Percentiles rank a stretch among this genome's conserved stretches.
These are phyloP conservation scores for Leishmania gerbilli DNA, from an alignment of 208 protist species.

Conservation along the genomic window DNA sequence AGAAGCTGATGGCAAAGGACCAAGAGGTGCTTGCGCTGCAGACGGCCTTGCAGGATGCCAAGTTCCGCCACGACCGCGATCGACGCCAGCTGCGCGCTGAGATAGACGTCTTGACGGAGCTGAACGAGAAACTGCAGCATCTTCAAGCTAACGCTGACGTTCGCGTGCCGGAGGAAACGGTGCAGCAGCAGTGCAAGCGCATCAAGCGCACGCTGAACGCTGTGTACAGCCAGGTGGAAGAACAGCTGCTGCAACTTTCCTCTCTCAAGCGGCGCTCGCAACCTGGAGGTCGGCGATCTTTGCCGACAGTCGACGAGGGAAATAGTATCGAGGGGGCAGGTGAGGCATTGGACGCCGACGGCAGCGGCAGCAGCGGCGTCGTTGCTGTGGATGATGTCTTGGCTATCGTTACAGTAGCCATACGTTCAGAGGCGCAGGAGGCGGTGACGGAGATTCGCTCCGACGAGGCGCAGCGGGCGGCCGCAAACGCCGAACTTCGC, in stretches of 20 bases:
- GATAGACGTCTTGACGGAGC: conserved; percentile 47
- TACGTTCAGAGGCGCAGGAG: conserved; percentile 38
- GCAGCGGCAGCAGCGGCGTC: background rate
- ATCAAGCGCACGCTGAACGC: conserved; percentile 61
- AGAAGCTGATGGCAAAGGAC: conserved; percentile 39
- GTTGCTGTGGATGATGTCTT: conserved; percentile 44
- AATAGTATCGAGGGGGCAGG: background rate
- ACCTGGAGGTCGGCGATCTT: background rate
- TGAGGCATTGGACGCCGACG: background rate
- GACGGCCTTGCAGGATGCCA: conserved; percentile 42
- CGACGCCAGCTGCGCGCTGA: conserved; percentile 51
- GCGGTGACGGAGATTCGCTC: conserved; percentile 47
- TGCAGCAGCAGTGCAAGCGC: conserved; percentile 40
- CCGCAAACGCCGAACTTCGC: conserved; percentile 23
- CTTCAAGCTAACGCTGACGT: conserved; percentile 28
- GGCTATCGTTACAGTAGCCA: conserved; percentile 34
- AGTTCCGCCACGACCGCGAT: conserved; percentile 45
- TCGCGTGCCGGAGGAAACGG: conserved; percentile 28
- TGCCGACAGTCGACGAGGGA: background rate
- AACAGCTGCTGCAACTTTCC: conserved; percentile 31
- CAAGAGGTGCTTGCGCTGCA: conserved; percentile 43
- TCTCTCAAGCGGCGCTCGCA: background rate
- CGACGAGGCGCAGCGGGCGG: conserved; percentile 25
- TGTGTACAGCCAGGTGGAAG: conserved; percentile 49
- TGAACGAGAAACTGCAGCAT: conserved; percentile 42